phyloP scores from a whole-genome alignment of 805 yeast genomes.

The Sporopachydermia quercuum region DNA sequence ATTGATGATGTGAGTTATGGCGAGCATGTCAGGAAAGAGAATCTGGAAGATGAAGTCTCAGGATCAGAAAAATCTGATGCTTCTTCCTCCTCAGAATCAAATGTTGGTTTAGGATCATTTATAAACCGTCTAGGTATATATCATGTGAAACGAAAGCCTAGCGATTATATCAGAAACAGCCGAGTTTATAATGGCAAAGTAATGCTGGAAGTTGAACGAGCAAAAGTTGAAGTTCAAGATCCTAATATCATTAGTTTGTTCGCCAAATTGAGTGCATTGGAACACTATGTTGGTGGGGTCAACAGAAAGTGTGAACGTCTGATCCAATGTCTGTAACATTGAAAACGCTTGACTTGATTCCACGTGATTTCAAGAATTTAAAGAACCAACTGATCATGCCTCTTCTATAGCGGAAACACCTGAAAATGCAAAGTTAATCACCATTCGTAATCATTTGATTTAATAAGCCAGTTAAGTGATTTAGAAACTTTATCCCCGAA shows the following conservation, averaged over 20 bases:
- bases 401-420: too few relatives aligned
- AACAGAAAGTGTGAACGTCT: slow-evolving; percentile 6
- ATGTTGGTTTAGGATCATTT: background rate
- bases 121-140: background rate
- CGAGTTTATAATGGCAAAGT: slow-evolving; percentile 7
- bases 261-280: slow-evolving; percentile 12
- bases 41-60: background rate
- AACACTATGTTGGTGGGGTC: slow-evolving; percentile 9
- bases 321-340: background rate
- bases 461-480: too few relatives aligned
- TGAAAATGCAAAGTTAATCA: too few relatives aligned
- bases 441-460: too few relatives aligned
- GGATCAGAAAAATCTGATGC: background rate
- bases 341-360: slow-evolving; percentile 10
- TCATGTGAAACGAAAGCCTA: background rate
- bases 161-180: background rate
- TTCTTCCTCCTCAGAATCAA: background rate
- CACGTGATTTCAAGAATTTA: too few relatives aligned
- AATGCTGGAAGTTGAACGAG: slow-evolving; percentile 10
- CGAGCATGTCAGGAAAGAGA: background rate
- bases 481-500: too few relatives aligned
- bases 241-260: slow-evolving; percentile 13
- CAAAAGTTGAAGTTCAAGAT: slow-evolving; percentile 12
- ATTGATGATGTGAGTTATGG: background rate
- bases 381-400: too few relatives aligned